Percentiles rank a stretch among this genome's conserved stretches.
phyloP scores from a whole-genome alignment of 2,329 filamentous ascomycete genomes.

The Arthroderma sp. region DNA sequence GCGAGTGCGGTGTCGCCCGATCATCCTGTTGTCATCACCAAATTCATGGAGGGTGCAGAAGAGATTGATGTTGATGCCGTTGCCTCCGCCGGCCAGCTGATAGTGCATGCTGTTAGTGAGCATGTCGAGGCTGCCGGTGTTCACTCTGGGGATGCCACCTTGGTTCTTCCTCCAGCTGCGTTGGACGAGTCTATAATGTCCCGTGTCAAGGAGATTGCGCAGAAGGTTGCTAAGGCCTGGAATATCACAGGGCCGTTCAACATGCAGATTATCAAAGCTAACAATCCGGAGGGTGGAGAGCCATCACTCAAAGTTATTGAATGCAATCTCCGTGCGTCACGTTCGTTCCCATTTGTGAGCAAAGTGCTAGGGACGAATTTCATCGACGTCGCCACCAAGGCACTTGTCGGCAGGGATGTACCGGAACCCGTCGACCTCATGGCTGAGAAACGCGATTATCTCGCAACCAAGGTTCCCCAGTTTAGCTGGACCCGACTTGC shows the following conservation, averaged over 20 bases:
- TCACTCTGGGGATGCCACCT: constrained; percentile 91
- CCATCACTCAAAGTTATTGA: constrained; percentile 88
- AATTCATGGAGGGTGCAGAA: constrained; percentile 92
- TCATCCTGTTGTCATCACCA: constrained; percentile 94
- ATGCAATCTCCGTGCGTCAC: constrained; percentile 92
- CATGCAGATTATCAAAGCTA: constrained; percentile 98
- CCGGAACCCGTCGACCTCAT: constrained; percentile 80
- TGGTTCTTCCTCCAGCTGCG: constrained; percentile 75
- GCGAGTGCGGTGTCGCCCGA: constrained; percentile 86
- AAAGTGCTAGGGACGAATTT: constrained; percentile 96
- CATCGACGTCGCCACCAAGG: constrained; percentile 88
- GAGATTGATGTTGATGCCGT: constrained; percentile 97
- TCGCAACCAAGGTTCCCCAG: constrained; percentile 95
- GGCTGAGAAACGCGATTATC: constrained; percentile 75
- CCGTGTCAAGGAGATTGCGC: constrained; percentile 85
- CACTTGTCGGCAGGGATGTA: constrained; percentile 71
- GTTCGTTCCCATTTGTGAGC: constrained; percentile 95
- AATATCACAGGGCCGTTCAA: constrained; percentile 97
- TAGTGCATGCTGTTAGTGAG: constrained; percentile 86
- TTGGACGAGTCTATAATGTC: constrained; percentile 66
- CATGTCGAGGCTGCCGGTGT: constrained; percentile 96
- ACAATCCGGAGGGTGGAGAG: constrained; percentile 59
- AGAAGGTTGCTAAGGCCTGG: constrained; percentile 95
- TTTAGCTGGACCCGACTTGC: constrained; percentile 98
- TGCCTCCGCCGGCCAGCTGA: constrained; percentile 68